These are phyloP conservation scores for Fusarium newnesense DNA, from an alignment of 2,329 filamentous ascomycete species.

Conservation along the genomic window DNA sequence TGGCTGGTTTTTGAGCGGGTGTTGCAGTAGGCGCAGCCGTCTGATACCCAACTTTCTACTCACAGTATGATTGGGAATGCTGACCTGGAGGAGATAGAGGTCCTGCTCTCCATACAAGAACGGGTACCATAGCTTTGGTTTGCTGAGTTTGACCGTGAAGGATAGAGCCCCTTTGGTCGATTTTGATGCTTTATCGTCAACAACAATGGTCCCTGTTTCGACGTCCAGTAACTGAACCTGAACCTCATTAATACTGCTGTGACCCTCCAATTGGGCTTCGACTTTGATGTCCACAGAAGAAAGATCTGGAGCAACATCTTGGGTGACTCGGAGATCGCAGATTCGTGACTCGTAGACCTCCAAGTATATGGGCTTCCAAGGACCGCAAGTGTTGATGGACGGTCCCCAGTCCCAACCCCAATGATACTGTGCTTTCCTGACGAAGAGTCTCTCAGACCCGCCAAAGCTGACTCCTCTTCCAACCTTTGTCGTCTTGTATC, in stretches of 20 bases:
- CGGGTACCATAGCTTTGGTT: not conserved
- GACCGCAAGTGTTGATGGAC: not conserved
- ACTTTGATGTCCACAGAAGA: not conserved
- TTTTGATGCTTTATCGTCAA: accelerated
- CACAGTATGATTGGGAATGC: not conserved
- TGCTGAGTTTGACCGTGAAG: accelerated
- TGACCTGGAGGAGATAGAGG: not conserved
- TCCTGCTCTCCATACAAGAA: not conserved
- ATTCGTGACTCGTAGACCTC: not conserved
- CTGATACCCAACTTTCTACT: not conserved
- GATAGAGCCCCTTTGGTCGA: accelerated
- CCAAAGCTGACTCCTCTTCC: not conserved
- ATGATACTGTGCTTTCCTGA: conserved; percentile 7
- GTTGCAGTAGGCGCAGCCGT: not conserved
- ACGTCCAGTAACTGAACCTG: not conserved
- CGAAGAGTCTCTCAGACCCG: not conserved
- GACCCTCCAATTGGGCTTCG: not conserved
- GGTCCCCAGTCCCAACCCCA: conserved; percentile 27
- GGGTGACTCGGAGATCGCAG: not conserved
- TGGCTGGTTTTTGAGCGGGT: not conserved
- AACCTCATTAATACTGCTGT: accelerated
- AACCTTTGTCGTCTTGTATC: not conserved
- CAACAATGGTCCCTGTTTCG: accelerated
- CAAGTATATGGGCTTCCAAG: not conserved
- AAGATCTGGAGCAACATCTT: not conserved